Conservation (phyloP, 2,329 filamentous ascomycete genomes). For the Neodidymelliopsis sp. region DNA sequence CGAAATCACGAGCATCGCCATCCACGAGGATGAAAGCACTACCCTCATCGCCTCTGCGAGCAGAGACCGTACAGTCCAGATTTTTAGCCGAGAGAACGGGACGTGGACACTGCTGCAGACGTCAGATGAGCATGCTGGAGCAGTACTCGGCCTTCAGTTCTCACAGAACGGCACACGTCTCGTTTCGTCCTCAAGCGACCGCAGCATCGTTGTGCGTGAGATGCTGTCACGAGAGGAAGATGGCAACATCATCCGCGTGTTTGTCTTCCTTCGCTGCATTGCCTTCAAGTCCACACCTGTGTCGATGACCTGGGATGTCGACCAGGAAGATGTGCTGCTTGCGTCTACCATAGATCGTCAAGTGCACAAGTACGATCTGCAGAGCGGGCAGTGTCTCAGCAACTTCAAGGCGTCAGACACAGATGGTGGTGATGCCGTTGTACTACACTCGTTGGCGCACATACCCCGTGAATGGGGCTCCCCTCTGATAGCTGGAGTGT, state of each 20-base stretch:
- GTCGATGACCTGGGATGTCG: constrained; percentile 77
- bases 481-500: constrained; percentile 82
- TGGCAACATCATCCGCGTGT: constrained; percentile 70
- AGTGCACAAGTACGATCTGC: constrained; percentile 66
- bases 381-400: constrained; percentile 72
- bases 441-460: constrained; percentile 78
- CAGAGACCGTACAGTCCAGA: constrained; percentile 88
- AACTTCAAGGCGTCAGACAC: constrained; percentile 86
- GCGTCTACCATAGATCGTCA: constrained; percentile 69
- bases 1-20: constrained; percentile 82
- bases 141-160: constrained; percentile 80
- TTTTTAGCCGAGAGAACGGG: constrained; percentile 72
- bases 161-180: constrained; percentile 73
- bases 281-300: constrained; percentile 86
- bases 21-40: constrained; percentile 70
- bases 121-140: constrained; percentile 87
- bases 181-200: constrained; percentile 83
- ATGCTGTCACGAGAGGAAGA: constrained; percentile 73
- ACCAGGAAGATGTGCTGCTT: constrained; percentile 63
- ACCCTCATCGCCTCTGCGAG: constrained; percentile 77
- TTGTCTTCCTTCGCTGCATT: constrained; percentile 77
- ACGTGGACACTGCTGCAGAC: constrained; percentile 85
- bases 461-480: constrained; percentile 63
- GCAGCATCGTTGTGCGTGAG: constrained; percentile 84
- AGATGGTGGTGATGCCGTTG: constrained; percentile 79